Percentiles rank a stretch among this genome's conserved stretches.
Conservation (phyloP, 768 basidiomycete species). For the Lactifluus echinatus region DNA sequence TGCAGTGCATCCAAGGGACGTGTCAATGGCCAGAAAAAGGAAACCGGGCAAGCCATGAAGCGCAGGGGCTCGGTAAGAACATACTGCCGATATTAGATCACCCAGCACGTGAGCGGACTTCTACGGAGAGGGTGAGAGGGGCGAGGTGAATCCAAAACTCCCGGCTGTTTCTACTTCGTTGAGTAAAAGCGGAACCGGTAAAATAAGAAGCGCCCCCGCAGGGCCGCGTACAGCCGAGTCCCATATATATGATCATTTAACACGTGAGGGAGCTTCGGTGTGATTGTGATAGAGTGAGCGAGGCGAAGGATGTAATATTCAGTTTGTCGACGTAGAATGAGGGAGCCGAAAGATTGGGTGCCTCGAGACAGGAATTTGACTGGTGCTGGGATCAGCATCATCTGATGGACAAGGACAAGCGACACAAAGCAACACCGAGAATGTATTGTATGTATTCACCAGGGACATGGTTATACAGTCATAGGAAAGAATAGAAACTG, state of each 20-base stretch:
- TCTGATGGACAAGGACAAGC: not conserved
- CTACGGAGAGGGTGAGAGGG: constrained; percentile 28
- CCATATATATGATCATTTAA: constrained; percentile 81
- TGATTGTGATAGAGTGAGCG: constrained; percentile 36
- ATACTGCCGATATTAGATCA: too few species aligned
- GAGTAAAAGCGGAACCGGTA: constrained; percentile 42
- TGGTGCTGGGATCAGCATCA: not conserved
- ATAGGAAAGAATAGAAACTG: constrained; percentile 27
- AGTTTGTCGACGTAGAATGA: constrained; percentile 89
- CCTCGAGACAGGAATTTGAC: constrained; percentile 32
- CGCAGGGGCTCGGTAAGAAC: too few species aligned
- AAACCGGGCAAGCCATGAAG: constrained; percentile 50
- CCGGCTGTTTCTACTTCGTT: constrained; percentile 40
- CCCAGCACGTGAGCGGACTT: constrained; percentile 36
- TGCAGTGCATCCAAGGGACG: constrained; percentile 48
- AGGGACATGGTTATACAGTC: constrained; percentile 45
- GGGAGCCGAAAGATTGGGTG: constrained; percentile 82
- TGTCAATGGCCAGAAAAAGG: too few species aligned
- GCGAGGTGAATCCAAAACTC: too few species aligned
- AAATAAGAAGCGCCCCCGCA: constrained; percentile 65
- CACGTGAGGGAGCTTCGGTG: constrained; percentile 35
- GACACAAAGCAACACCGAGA: constrained; percentile 45
- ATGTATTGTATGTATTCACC: constrained; percentile 91
- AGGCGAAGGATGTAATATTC: constrained; percentile 71
- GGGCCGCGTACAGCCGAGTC: constrained; percentile 86